phyloP scores from a whole-genome alignment of 2,329 filamentous ascomycete species.

The Lojkania enalia region DNA sequence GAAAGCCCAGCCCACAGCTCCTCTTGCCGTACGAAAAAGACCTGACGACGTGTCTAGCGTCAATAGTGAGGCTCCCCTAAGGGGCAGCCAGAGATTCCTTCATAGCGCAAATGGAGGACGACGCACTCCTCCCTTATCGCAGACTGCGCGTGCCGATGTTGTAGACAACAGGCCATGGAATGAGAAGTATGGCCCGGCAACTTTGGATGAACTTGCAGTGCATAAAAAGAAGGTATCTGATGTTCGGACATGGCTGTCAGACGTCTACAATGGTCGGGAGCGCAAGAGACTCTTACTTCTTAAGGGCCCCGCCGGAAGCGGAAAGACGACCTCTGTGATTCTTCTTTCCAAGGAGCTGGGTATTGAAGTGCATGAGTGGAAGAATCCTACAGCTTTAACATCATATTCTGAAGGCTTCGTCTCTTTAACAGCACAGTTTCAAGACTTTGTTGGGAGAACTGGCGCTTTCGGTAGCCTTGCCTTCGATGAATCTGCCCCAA shows the following conservation, averaged over 20 bases:
- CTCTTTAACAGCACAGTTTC: slow-evolving; percentile 79
- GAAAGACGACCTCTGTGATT: slow-evolving; percentile 85
- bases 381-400: slow-evolving; percentile 71
- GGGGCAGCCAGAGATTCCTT: slow-evolving; percentile 50
- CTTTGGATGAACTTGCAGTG: slow-evolving; percentile 82
- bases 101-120: slow-evolving; percentile 43
- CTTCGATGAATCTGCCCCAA: slow-evolving; percentile 33
- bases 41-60: slow-evolving; percentile 21
- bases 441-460: slow-evolving; percentile 84
- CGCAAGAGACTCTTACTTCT: slow-evolving; percentile 76
- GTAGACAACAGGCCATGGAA: slow-evolving; percentile 79
- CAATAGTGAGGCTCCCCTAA: slow-evolving; percentile 24
- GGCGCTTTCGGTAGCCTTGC: slow-evolving; percentile 78
- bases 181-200: slow-evolving; percentile 76
- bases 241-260: slow-evolving; percentile 79
- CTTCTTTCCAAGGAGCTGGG: slow-evolving; percentile 77
- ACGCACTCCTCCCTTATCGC: slow-evolving; percentile 31
- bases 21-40: slow-evolving; percentile 37
- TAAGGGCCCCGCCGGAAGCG: slow-evolving; percentile 87
- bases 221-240: slow-evolving; percentile 93
- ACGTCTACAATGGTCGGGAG: slow-evolving; percentile 65
- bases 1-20: slow-evolving; percentile 8
- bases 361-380: slow-evolving; percentile 85
- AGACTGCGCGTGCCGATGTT: slow-evolving; percentile 15
- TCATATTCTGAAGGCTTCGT: slow-evolving; percentile 64